Evolutionary conservation across 2,329 filamentous ascomycete species (phyloP), one percentile per base, ranked within the genome.

Genomic region (Ceratocystis eucalypticola): DNA sequence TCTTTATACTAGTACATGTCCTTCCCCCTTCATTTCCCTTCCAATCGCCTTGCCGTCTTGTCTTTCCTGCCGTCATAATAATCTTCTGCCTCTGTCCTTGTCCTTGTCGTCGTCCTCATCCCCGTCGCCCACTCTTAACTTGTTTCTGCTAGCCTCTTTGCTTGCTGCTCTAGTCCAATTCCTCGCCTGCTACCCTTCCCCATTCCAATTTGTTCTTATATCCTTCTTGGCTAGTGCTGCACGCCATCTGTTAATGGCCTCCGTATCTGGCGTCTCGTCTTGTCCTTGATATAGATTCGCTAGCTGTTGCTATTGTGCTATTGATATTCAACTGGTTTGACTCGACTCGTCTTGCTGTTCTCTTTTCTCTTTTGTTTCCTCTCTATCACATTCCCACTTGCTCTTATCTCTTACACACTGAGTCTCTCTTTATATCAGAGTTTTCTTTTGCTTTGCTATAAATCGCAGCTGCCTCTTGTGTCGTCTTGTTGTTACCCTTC

Each of bases 81-180:
- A 37, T 62, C 59, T 22, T 66, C 65, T 67, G 46, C 48, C 62
- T 37, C 57, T 69, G 65, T 62, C 12, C 20, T 45, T 37, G 22
- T n/a, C 17, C 45, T 28, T n/a, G 41, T 63, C 45, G 17, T 53
- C 45, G 22, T 55, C 62, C 28, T 53, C 25, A 25, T 64, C 45
- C 62, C 17, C 62, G n/a, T 20, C 28, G 48, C 28, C 53, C 48
- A 25, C 33, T 64, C 22, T 25, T 33, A 41, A 41, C 50, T 50
- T 44, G 33, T 20, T 44, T 41, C 65, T 63, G 28, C 57, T 63
- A 55, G 44, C n/a, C 57, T 66, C 67, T 44, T 46, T 65, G 37
- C 57, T 68, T 65, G 65, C 61, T 41, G 37, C 37, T 41, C 10
- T 5, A 41, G 10, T 33, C 37, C 37, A 15, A 41, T 41, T 28